Conservation (phyloP, 1,284 basidiomycete species). For the Cutaneotrichosporon spelunceum region DNA sequence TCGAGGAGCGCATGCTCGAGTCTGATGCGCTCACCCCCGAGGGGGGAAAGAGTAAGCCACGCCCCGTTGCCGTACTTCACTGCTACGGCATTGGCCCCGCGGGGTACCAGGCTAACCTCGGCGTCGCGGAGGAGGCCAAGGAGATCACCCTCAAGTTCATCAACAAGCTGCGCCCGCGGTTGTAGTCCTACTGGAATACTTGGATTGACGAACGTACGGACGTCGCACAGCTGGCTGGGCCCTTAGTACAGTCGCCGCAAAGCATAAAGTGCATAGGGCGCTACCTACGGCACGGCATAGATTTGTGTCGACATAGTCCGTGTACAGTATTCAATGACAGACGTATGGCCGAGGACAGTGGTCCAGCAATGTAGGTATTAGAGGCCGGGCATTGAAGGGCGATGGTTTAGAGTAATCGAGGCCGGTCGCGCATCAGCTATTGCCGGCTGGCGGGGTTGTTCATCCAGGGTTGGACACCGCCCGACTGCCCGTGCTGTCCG, state of each 20-base stretch:
- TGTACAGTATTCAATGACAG: neutral
- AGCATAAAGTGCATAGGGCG: constrained; percentile 1
- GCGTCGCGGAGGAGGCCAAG: constrained; percentile 47
- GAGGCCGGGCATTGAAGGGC: neutral
- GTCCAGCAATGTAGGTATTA: neutral
- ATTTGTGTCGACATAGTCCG: neutral
- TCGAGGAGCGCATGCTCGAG: constrained; percentile 63
- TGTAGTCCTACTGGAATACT: constrained; percentile 2
- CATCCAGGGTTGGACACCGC: neutral
- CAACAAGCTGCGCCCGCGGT: constrained; percentile 9
- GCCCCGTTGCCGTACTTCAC: constrained; percentile 60
- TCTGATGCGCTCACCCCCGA: constrained; percentile 55
- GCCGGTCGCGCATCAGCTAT: neutral
- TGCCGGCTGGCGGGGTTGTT: neutral
- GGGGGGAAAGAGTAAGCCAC: constrained; percentile 50
- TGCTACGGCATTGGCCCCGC: constrained; percentile 62
- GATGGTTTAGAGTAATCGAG: neutral
- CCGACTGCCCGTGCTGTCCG: neutral
- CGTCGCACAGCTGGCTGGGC: neutral
- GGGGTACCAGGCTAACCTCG: constrained; percentile 45
- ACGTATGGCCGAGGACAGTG: neutral
- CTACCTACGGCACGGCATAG: neutral
- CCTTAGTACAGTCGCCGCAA: neutral
- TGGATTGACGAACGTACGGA: neutral
- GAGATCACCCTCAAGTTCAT: constrained; percentile 31